These are phyloP conservation scores for Xerocomellus chrysenteron DNA, from an alignment of 768 basidiomycete species.

Conservation along the genomic window DNA sequence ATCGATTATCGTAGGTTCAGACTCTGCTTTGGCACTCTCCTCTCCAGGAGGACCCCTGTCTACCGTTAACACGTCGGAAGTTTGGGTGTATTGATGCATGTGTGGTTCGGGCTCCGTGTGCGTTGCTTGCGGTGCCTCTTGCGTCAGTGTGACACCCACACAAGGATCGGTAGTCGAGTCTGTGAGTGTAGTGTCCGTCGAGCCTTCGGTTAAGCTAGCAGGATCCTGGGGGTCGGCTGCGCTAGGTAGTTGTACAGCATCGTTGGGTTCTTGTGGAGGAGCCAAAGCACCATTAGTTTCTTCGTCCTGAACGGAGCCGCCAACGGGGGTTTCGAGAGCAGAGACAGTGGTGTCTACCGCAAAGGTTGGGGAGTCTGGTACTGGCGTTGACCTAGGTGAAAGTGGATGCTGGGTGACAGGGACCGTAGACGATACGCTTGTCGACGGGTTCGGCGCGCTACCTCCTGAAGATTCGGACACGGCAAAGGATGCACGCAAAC, in stretches of 20 bases:
- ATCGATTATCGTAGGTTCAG: neutral
- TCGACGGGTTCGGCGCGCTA: slow-evolving; percentile 42
- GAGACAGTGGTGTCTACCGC: neutral
- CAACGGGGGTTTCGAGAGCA: neutral
- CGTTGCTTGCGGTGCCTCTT: neutral
- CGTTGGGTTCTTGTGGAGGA: neutral
- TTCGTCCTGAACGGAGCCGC: neutral
- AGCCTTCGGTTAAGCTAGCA: neutral
- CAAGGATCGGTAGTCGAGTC: neutral
- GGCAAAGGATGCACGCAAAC: slow-evolving; percentile 64
- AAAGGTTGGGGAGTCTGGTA: slow-evolving; percentile 40
- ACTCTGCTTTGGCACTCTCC: neutral
- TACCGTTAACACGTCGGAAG: neutral
- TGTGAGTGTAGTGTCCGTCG: neutral
- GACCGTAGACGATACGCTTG: slow-evolving; percentile 40
- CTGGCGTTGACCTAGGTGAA: slow-evolving; percentile 44
- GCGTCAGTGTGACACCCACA: neutral
- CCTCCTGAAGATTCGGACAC: slow-evolving; percentile 53
- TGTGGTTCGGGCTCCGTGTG: neutral
- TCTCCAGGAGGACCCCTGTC: neutral
- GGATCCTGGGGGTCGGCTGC: neutral
- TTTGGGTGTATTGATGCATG: neutral
- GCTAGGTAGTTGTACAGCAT: neutral
- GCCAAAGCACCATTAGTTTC: neutral
- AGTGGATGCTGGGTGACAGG: slow-evolving; percentile 34